Evolutionary conservation across 345 rosid genomes (phyloP).

Genomic region (Aethionema arabicum): DNA sequence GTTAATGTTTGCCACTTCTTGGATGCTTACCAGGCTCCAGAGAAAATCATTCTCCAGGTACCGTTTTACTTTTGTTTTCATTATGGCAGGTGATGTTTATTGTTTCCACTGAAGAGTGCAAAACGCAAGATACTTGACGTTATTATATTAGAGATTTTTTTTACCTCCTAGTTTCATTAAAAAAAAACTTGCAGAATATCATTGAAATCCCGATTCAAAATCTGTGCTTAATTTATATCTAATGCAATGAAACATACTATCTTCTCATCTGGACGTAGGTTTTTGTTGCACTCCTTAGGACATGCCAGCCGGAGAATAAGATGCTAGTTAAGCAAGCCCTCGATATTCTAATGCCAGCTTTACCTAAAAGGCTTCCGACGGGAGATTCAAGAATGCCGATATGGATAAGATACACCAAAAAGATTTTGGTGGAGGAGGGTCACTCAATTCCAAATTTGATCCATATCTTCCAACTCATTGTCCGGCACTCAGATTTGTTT

Average conservation of each 20-base stretch:
- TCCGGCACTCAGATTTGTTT: slow-evolving; percentile 90
- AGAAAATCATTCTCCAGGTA: slow-evolving; percentile 97
- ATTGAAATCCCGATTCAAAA: slow-evolving; percentile 7
- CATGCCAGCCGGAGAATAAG: slow-evolving; percentile 96
- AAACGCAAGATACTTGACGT: slow-evolving; percentile 12
- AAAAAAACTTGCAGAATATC: slow-evolving; percentile 6
- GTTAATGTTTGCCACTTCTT: slow-evolving; percentile 98
- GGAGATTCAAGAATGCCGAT: slow-evolving; percentile 97
- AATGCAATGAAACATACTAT: slow-evolving; percentile 1
- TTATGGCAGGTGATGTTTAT: slow-evolving; percentile 14
- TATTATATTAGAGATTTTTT: slow-evolving; percentile 2
- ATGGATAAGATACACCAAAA: slow-evolving; percentile 97
- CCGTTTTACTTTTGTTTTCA: slow-evolving; percentile 13
- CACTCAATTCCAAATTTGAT: slow-evolving; percentile 92
- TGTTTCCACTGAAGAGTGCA: slow-evolving; percentile 14
- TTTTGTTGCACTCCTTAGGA: slow-evolving; percentile 96
- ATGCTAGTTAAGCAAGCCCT: slow-evolving; percentile 97
- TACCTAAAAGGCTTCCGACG: slow-evolving; percentile 84
- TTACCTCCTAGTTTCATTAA: slow-evolving; percentile 9
- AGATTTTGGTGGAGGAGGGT: slow-evolving; percentile 95
- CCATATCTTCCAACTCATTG: slow-evolving; percentile 97
- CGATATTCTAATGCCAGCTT: slow-evolving; percentile 95
- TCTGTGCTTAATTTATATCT: slow-evolving; percentile 3
- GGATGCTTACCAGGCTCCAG: slow-evolving; percentile 99
- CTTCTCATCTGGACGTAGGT: slow-evolving; percentile 55